Evolutionary conservation across 768 basidiomycete species (phyloP), one percentile per base, ranked within the genome.

Genomic region (Kwoniella dendrophila): DNA sequence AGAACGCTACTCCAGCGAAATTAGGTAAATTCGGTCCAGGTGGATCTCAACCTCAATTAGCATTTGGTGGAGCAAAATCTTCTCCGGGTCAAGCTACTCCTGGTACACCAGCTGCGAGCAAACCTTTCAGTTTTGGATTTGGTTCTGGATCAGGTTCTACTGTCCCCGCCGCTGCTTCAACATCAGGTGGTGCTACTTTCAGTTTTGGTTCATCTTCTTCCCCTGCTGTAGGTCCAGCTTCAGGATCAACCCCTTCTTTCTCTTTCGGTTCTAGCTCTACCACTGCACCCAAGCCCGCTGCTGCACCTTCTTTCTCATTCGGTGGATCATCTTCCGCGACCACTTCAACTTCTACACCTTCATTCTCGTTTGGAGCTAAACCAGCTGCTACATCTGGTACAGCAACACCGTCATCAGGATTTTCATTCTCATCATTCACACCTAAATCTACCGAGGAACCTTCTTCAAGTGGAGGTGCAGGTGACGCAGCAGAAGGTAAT

Each of bases 1-100:
- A 70, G 41, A 61, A 48, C 6, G 58, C 59, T 20, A 51, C 70
- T 1, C 66, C 73, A 4, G 64, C 67, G 11, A 68, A 72, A 41
- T 54, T 75, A 5, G 73, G 73, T 56, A 75, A 72, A 51, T 75
- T 75, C 32, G 73, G 73, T 30, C 73, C 73, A 11, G 73, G 73
- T 3, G 73, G 73, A 16, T 69, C 69, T 18, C 52, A 61, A 43
- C 73, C 73, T 22, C 69, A 70, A 34, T 51, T 75, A 27, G 40
- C 71, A 22, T 75, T 75, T 48, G 73, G 73, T 0, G 73, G 71
- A 11, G 73, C 73, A 2, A 66, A 62, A 29, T 29, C 57, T 12
- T 50, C 56, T 16, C 60, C 60, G 18, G 51, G 50, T 18, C 30
- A 60, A 18, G 50, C 50, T 12, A 47, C 66, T 27, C 53, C 64